phyloP scores from a whole-genome alignment of 2,329 filamentous ascomycete genomes.

The Phialophora chinensis region DNA sequence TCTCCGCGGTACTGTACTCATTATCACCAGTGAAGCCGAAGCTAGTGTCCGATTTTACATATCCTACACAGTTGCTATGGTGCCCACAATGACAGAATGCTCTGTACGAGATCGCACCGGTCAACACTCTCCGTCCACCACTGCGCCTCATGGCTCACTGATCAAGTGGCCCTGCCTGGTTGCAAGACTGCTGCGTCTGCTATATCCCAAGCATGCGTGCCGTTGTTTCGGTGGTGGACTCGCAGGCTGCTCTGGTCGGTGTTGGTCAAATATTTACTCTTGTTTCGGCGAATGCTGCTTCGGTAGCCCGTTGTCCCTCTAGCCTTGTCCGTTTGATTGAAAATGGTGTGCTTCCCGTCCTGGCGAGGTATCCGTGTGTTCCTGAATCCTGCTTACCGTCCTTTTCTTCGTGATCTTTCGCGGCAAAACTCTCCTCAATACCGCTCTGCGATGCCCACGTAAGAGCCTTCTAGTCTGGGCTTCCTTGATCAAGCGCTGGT shows the following conservation, averaged over 20 bases:
- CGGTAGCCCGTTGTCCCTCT: neutral
- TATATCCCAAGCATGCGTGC: neutral
- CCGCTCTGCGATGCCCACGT: neutral
- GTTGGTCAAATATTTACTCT: neutral
- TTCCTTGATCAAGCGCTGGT: constrained; percentile 1
- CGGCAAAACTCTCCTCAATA: neutral
- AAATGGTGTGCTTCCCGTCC: neutral
- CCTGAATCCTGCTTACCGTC: neutral
- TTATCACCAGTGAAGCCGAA: neutral
- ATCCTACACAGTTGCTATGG: neutral
- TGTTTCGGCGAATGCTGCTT: neutral
- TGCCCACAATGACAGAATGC: neutral
- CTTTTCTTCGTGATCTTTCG: neutral
- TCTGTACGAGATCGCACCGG: neutral
- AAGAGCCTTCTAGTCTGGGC: neutral
- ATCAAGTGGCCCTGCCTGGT: neutral
- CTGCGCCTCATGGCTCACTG: neutral
- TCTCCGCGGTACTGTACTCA: neutral
- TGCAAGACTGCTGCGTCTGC: neutral
- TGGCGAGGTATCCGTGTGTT: neutral
- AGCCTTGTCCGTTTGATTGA: neutral
- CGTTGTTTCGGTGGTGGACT: neutral
- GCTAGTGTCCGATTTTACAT: neutral
- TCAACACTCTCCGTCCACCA: neutral
- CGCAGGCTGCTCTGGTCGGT: neutral